These are phyloP conservation scores for Exophiala viscosa DNA, from an alignment of 2,329 filamentous ascomycete genomes.

Conservation along the genomic window DNA sequence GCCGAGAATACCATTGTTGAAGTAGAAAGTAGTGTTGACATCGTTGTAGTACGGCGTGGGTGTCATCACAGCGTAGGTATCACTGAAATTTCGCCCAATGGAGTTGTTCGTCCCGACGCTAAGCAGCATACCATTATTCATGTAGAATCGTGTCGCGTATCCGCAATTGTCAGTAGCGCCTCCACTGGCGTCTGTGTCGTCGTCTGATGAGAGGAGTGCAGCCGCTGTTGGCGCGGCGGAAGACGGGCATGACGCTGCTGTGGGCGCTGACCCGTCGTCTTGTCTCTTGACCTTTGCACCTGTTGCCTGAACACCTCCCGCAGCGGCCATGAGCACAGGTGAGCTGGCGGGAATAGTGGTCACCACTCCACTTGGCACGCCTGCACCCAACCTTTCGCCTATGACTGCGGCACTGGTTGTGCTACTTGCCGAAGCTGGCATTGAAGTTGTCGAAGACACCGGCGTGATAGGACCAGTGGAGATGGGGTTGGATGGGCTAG, in stretches of 20 bases:
- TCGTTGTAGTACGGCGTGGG: slow-evolving; percentile 17
- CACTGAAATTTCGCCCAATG: slow-evolving; percentile 22
- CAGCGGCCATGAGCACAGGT: slow-evolving; percentile 18
- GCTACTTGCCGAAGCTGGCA: slow-evolving; percentile 7
- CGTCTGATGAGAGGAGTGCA: no score
- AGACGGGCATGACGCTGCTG: not conserved
- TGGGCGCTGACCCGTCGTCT: not conserved
- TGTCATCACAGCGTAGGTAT: slow-evolving; percentile 11
- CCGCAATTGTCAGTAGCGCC: slow-evolving; percentile 17
- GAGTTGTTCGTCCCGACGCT: slow-evolving; percentile 5
- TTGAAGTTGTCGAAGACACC: slow-evolving; percentile 8
- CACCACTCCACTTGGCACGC: slow-evolving; percentile 19
- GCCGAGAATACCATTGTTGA: slow-evolving; percentile 22
- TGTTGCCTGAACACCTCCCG: not conserved
- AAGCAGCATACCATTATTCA: slow-evolving; percentile 15
- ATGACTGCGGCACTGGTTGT: slow-evolving; percentile 12
- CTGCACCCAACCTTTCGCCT: slow-evolving; percentile 18
- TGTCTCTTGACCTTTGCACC: slow-evolving; percentile 18
- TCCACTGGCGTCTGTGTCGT: slow-evolving; percentile 3
- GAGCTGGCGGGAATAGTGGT: slow-evolving; percentile 14
- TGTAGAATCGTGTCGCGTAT: slow-evolving; percentile 17
- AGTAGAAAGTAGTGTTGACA: slow-evolving; percentile 16
- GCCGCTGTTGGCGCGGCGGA: no score
- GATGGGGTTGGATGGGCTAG: not conserved
- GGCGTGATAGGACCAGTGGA: slow-evolving; percentile 11